Conservation (phyloP, 2,329 filamentous ascomycete species). For the Colletotrichum gigasporum region DNA sequence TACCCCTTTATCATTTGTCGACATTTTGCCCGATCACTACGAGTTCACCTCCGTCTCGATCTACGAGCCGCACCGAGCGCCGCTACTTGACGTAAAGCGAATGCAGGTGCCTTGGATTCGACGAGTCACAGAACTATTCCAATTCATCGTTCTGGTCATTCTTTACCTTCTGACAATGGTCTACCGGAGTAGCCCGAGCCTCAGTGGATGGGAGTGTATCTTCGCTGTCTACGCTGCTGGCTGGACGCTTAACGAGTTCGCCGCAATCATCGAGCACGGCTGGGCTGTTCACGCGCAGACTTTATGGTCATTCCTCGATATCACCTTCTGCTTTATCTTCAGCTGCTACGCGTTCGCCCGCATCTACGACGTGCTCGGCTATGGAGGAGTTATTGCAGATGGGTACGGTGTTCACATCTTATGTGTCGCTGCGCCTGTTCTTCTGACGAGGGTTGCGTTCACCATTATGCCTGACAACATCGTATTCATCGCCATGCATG, state of each 20-base stretch:
- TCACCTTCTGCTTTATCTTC: slow-evolving; percentile 73
- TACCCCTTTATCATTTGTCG: slow-evolving; percentile 74
- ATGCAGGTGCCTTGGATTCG: slow-evolving; percentile 76
- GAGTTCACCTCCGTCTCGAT: slow-evolving; percentile 75
- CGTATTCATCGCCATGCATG: slow-evolving; percentile 76
- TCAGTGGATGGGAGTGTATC: slow-evolving; percentile 63
- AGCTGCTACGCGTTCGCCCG: slow-evolving; percentile 68
- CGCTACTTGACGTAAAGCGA: slow-evolving; percentile 75
- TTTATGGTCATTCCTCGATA: slow-evolving; percentile 78
- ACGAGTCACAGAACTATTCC: slow-evolving; percentile 71
- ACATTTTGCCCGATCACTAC: slow-evolving; percentile 79
- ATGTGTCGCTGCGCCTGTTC: slow-evolving; percentile 71
- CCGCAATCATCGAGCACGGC: slow-evolving; percentile 72
- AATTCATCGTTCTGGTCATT: slow-evolving; percentile 69
- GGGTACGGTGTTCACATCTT: slow-evolving; percentile 71
- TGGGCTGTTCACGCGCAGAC: slow-evolving; percentile 78
- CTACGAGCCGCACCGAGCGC: slow-evolving; percentile 73
- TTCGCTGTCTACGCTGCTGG: slow-evolving; percentile 73
- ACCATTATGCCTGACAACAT: slow-evolving; percentile 80
- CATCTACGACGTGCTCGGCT: slow-evolving; percentile 54
- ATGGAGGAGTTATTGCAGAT: slow-evolving; percentile 46
- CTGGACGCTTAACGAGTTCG: slow-evolving; percentile 74
- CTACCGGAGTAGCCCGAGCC: slow-evolving; percentile 54
- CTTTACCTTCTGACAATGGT: slow-evolving; percentile 74
- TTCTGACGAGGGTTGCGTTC: slow-evolving; percentile 76